Conservation (phyloP, 2,329 filamentous ascomycete genomes). For the Botryotinia calthae region DNA sequence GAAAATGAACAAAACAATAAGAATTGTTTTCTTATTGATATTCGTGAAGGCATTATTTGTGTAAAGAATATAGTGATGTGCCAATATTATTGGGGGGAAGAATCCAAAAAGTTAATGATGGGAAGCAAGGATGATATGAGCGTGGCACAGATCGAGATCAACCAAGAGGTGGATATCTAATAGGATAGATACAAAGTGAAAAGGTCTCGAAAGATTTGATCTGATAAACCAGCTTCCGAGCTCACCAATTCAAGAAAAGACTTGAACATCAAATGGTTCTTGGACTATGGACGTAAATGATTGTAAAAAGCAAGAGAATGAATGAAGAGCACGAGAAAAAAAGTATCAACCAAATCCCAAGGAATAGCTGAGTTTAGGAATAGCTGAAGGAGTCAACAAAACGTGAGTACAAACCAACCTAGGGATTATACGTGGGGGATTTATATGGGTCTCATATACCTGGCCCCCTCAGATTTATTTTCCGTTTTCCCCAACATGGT, state of each 20-base stretch:
- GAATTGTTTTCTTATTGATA: background rate
- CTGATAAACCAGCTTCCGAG: constrained; percentile 2
- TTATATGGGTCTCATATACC: background rate
- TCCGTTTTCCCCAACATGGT: background rate
- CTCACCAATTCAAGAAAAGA: background rate
- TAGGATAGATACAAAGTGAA: background rate
- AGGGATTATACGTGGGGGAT: constrained; percentile 3
- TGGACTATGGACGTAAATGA: background rate
- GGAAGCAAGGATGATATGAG: background rate
- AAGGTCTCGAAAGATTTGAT: background rate
- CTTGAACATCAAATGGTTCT: background rate
- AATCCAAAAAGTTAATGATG: background rate
- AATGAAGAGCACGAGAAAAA: background rate
- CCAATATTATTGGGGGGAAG: background rate
- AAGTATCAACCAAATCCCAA: background rate
- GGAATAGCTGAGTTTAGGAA: background rate
- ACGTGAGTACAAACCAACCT: background rate
- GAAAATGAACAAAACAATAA: constrained; percentile 10
- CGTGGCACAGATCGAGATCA: background rate
- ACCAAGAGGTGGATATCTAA: background rate
- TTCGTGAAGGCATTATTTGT: constrained; percentile 9
- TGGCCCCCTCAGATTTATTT: background rate
- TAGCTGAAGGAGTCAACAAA: background rate
- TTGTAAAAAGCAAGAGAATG: background rate
- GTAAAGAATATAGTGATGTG: background rate